These are phyloP conservation scores for Botryotinia narcissicola DNA, from an alignment of 2,329 filamentous ascomycete genomes.

Conservation along the genomic window DNA sequence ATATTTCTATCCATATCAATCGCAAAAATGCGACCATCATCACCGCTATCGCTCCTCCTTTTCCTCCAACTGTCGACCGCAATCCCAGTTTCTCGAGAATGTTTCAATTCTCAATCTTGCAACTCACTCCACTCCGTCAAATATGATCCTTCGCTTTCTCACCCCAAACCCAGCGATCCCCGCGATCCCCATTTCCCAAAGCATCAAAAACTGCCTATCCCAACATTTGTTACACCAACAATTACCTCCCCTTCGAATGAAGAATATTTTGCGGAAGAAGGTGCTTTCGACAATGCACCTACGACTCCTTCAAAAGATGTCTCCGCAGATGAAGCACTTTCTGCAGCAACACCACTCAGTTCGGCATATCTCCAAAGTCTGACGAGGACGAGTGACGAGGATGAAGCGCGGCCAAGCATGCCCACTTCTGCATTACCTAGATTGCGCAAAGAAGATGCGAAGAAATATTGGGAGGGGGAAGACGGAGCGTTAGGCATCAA, in stretches of 20 bases:
- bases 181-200: conserved; percentile 32
- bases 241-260: background rate
- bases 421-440: conserved; percentile 30
- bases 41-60: conserved; percentile 18
- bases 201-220: conserved; percentile 26
- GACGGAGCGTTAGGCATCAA: background rate
- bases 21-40: conserved; percentile 18
- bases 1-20: background rate
- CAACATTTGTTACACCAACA: background rate
- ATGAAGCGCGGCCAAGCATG: conserved; percentile 25
- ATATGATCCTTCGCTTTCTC: background rate
- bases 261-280: conserved; percentile 15
- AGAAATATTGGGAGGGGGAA: conserved; percentile 29
- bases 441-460: conserved; percentile 30
- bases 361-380: conserved; percentile 32
- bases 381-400: conserved; percentile 13
- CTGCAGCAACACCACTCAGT: conserved; percentile 27
- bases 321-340: conserved; percentile 30
- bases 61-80: conserved; percentile 27
- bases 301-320: conserved; percentile 27
- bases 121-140: background rate
- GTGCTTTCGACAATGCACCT: conserved; percentile 32
- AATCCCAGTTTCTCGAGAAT: conserved; percentile 17
- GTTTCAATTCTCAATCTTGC: conserved; percentile 10
- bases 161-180: background rate